Evolutionary conservation across 2,329 filamentous ascomycete genomes (phyloP), one percentile per base, ranked within the genome.

Genomic region (Plectosphaerella cucumerina): DNA sequence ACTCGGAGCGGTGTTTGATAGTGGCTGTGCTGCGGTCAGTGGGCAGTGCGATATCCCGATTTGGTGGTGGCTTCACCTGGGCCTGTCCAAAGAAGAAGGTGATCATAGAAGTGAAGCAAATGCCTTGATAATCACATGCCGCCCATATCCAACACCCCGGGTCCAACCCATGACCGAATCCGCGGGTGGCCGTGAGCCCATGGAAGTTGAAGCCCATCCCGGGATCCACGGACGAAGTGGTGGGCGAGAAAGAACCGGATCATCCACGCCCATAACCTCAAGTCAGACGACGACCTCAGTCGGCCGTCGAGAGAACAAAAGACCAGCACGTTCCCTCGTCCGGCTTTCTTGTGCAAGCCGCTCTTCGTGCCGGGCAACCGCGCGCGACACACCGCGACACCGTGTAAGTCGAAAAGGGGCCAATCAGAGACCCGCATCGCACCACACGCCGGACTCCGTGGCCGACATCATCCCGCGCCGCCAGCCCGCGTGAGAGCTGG

Each of bases 391-490:
- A 26, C 15, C n/a, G 26, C 26, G 26, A 31, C 26, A 11, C 26
- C 26, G 26, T 31, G 26, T 31, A 31, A 31, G 26, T 31, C 26
- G 26, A 9, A 10, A 5, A 14, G 15, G 45, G 23, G 20, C 45
- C 45, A 47, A 47, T 47, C 45, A 47, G 20, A 23, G 6, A 6
- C 10, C 18, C 3, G 14, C 15, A 14, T 23, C n/a, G 21, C 18
- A 39, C 33, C 45, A 47, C 45, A 47, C 45, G n/a, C 9, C 17
- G 20, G 34, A 34, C 45, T 47, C 37, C 45, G 39, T 42, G 39
- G 39, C 20, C 20, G n/a, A 6, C 39, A 42, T 10, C 39, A 31
- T 31, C 26, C 26, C 26, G 26, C 26, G 26, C 8, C 6, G 26
- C 9, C 26, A 5, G 26, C 26, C 26, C 26, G 26, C n/a, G n/a